Percentiles rank a stretch among this genome's conserved stretches.
phyloP scores from a whole-genome alignment of 2,329 filamentous ascomycete species.

The Fusarium domesticum region DNA sequence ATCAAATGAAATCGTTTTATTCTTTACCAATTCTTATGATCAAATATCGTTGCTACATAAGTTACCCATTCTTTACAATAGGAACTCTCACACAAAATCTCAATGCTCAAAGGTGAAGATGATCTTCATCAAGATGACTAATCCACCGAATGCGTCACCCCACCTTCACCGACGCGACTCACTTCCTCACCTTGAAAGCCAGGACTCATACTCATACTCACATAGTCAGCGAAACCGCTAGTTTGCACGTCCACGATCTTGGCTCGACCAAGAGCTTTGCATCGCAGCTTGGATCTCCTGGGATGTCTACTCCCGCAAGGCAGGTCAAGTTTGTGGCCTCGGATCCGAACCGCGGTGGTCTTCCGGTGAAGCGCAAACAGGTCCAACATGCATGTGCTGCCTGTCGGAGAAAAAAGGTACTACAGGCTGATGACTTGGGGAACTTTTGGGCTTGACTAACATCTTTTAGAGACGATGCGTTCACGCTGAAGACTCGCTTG shows the following conservation, averaged over 20 bases:
- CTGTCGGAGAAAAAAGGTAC: constrained; percentile 55
- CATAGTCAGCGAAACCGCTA: constrained; percentile 9
- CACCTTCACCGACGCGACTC: constrained; percentile 12
- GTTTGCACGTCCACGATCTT: not conserved
- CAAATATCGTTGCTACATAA: too few species aligned
- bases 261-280: constrained; percentile 4
- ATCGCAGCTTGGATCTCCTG: constrained; percentile 1
- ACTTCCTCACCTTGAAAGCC: constrained; percentile 16
- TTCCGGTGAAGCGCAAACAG: constrained; percentile 59
- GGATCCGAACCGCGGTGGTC: constrained; percentile 46
- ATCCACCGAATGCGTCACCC: not conserved
- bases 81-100: too few species aligned
- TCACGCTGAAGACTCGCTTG: constrained; percentile 38
- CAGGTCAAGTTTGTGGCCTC: constrained; percentile 57
- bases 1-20: too few species aligned
- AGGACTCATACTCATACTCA: constrained; percentile 2
- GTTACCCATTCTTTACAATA: not conserved
- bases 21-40: too few species aligned
- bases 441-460: not conserved
- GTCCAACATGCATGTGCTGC: constrained; percentile 55
- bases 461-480: constrained; percentile 41
- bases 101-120: not conserved
- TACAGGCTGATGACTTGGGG: not conserved
- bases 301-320: constrained; percentile 23
- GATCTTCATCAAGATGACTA: constrained; percentile 17